These are phyloP conservation scores for Ogataea haglerorum DNA, from an alignment of 805 yeast species.

Conservation along the genomic window DNA sequence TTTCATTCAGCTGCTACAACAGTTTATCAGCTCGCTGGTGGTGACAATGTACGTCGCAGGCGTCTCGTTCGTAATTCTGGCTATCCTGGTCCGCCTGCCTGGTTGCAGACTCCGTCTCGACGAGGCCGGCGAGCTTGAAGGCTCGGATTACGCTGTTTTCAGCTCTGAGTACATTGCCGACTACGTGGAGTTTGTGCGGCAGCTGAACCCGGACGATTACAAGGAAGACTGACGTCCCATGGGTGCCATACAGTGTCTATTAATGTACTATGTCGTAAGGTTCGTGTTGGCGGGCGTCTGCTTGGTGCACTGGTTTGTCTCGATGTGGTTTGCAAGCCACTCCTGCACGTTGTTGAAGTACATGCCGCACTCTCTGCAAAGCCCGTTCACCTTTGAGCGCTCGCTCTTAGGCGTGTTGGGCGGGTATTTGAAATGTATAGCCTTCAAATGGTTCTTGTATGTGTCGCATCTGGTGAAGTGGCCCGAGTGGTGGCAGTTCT, in stretches of 20 bases:
- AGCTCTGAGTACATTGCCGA: conserved; percentile 86
- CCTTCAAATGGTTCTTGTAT: conserved; percentile 84
- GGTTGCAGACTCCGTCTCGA: conserved; percentile 71
- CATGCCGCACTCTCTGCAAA: conserved; percentile 72
- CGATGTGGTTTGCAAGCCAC: conserved; percentile 78
- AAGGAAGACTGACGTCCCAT: conserved; percentile 5
- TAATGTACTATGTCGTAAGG: conserved; percentile 4
- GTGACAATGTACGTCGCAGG: conserved; percentile 66
- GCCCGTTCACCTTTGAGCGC: conserved; percentile 64
- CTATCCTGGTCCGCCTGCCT: conserved; percentile 68
- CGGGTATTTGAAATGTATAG: conserved; percentile 87
- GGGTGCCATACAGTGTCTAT: conserved; percentile 2
- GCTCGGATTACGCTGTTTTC: conserved; percentile 85
- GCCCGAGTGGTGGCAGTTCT: conserved; percentile 73
- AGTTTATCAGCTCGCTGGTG: conserved; percentile 38
- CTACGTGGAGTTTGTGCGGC: conserved; percentile 86
- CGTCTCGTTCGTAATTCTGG: conserved; percentile 53
- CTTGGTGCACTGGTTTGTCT: conserved; percentile 39
- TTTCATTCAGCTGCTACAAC: conserved; percentile 81
- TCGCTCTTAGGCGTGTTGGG: conserved; percentile 79
- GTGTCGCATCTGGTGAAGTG: conserved; percentile 88
- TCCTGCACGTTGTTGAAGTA: conserved; percentile 66
- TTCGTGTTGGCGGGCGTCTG: neutral
- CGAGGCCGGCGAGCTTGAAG: conserved; percentile 70
- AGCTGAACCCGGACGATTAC: conserved; percentile 40